Conservation (phyloP, 305 asterid genomes). For the Plantago rigida region DNA sequence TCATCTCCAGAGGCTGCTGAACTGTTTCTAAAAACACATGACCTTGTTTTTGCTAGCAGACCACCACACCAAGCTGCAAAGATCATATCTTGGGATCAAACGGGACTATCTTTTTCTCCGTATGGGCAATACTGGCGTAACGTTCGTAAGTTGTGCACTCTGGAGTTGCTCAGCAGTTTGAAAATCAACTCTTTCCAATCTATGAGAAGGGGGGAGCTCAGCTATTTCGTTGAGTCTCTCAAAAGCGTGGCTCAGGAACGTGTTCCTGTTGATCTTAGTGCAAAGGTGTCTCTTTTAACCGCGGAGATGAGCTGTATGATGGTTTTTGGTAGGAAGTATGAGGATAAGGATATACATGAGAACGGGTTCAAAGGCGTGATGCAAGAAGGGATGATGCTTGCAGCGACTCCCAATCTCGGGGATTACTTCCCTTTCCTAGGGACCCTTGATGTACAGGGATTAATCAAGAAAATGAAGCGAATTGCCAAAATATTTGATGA, state of each 20-base stretch:
- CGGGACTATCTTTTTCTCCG: constrained; percentile 30
- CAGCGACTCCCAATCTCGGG: constrained; percentile 42
- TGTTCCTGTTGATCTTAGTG: constrained; percentile 40
- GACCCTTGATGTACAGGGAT: constrained; percentile 46
- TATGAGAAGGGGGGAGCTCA: not conserved
- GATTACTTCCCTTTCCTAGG: constrained; percentile 52
- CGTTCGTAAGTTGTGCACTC: constrained; percentile 1
- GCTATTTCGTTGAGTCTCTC: not conserved
- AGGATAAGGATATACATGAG: constrained; percentile 39
- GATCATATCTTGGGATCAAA: constrained; percentile 38
- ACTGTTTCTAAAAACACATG: constrained; percentile 42
- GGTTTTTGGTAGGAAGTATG: constrained; percentile 54
- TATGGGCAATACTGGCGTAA: constrained; percentile 41
- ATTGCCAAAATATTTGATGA: constrained; percentile 39
- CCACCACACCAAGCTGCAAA: constrained; percentile 48
- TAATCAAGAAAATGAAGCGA: constrained; percentile 37
- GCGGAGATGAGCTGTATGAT: constrained; percentile 46
- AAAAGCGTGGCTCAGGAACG: not conserved
- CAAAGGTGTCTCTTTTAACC: constrained; percentile 29
- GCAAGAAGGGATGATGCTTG: constrained; percentile 34
- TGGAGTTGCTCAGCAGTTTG: constrained; percentile 3
- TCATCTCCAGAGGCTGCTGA: constrained; percentile 49
- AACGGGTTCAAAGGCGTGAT: constrained; percentile 44
- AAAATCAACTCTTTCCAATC: not conserved
- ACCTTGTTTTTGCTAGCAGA: constrained; percentile 46